Conservation (phyloP, 768 basidiomycete genomes). For the Chalciporus piperatus region DNA sequence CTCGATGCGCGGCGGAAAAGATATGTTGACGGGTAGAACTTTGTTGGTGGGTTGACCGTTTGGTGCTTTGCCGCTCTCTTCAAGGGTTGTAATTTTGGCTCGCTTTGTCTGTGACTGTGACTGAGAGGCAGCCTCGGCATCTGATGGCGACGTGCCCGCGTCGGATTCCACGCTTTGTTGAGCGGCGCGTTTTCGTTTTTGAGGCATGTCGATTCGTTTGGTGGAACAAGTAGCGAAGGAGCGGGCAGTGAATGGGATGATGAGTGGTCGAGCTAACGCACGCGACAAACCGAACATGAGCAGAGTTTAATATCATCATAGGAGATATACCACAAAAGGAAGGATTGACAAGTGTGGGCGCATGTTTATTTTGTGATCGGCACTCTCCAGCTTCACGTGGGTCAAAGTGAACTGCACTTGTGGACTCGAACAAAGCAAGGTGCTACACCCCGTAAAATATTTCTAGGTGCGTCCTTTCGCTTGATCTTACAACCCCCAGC, state of each 20-base stretch:
- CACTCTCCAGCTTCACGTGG: conserved; percentile 6
- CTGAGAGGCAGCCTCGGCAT: conserved; percentile 24
- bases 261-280: background rate
- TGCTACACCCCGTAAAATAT: conserved; percentile 2
- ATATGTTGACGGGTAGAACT: conserved; percentile 59
- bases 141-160: conserved; percentile 11
- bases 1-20: conserved; percentile 47
- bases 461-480: background rate
- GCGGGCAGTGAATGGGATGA: background rate
- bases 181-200: conserved; percentile 28
- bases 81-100: conserved; percentile 20
- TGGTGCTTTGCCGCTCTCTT: conserved; percentile 20
- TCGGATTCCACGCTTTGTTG: conserved; percentile 33
- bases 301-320: background rate
- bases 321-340: conserved; percentile 1
- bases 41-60: conserved; percentile 73
- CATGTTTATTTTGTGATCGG: conserved; percentile 11
- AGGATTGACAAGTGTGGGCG: conserved; percentile 13
- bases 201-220: conserved; percentile 24
- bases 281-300: conserved; percentile 1
- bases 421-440: conserved; percentile 11
- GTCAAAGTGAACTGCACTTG: conserved; percentile 5
- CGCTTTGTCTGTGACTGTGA: conserved; percentile 24
- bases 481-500: background rate
- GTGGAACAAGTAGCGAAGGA: no score